A percentile compares a stretch with the other conserved stretches of the same genome.
Conservation (phyloP, 2,329 filamentous ascomycete species). For the Cucurbitaria berberidis region DNA sequence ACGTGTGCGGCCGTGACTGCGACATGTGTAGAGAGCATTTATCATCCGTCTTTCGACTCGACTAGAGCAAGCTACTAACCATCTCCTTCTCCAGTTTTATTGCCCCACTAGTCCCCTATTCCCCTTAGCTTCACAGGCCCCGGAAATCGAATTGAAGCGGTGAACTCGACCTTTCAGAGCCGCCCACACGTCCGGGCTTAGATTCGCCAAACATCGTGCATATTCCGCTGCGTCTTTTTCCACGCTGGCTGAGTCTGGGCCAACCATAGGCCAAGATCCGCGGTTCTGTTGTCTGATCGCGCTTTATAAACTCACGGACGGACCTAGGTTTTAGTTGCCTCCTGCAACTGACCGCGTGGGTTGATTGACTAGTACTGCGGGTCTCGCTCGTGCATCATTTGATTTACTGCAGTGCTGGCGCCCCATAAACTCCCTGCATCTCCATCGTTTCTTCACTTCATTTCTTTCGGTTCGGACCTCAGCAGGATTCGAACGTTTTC, state of each 20-base stretch:
- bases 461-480: conserved; percentile 4
- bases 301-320: conserved; percentile 16
- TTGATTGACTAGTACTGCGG: conserved; percentile 32
- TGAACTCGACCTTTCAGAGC: conserved; percentile 33
- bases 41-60: conserved; percentile 26
- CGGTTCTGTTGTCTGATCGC: conserved; percentile 21
- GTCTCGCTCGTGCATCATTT: conserved; percentile 29
- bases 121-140: conserved; percentile 20
- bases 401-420: conserved; percentile 19
- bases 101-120: conserved; percentile 23
- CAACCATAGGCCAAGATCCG: conserved; percentile 31
- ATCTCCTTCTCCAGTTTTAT: conserved; percentile 32
- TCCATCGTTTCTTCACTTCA: conserved; percentile 8
- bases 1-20: conserved; percentile 15
- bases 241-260: conserved; percentile 26
- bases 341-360: conserved; percentile 25
- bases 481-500: conserved; percentile 12
- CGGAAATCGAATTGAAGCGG: conserved; percentile 33
- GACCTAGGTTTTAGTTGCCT: conserved; percentile 20
- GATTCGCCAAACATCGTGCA: conserved; percentile 26
- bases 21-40: conserved; percentile 30
- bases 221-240: conserved; percentile 20
- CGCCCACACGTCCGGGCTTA: conserved; percentile 25
- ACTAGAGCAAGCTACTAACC: conserved; percentile 12
- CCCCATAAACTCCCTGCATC: conserved; percentile 20